phyloP scores from a whole-genome alignment of 768 basidiomycete genomes.

The Astraeus odoratus region DNA sequence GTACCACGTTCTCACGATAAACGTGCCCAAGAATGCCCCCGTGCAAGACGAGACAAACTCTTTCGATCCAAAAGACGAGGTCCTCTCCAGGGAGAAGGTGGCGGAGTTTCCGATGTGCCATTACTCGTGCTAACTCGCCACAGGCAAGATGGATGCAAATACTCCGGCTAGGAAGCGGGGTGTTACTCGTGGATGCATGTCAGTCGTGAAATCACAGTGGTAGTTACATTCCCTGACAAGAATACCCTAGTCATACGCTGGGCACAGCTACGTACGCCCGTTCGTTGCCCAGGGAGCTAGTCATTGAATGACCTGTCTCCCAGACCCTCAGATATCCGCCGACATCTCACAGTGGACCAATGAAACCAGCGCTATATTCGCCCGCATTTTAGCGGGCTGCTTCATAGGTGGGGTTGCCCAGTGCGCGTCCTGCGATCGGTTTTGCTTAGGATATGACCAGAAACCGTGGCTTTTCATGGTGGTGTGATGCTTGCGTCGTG shows the following conservation, averaged over 20 bases:
- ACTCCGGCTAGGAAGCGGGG: slow-evolving; percentile 48
- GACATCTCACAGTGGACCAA: slow-evolving; percentile 45
- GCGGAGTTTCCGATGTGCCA: not conserved
- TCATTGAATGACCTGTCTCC: not conserved
- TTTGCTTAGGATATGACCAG: slow-evolving; percentile 35
- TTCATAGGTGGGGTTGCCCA: slow-evolving; percentile 40
- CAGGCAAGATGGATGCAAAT: slow-evolving; percentile 58
- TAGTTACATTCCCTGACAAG: slow-evolving; percentile 1
- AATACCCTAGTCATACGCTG: slow-evolving; percentile 61
- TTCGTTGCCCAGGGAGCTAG: not conserved
- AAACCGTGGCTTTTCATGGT: slow-evolving; percentile 68
- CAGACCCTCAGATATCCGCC: slow-evolving; percentile 35
- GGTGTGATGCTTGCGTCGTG: slow-evolving; percentile 57
- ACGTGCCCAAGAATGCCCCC: too few relatives aligned
- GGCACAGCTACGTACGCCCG: slow-evolving; percentile 56
- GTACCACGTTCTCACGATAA: not conserved
- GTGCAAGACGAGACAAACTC: not conserved
- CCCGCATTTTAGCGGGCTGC: slow-evolving; percentile 60
- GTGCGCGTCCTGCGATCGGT: not conserved
- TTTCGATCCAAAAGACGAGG: not conserved
- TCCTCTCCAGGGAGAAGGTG: slow-evolving; percentile 24
- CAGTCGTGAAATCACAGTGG: slow-evolving; percentile 20
- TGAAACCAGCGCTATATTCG: slow-evolving; percentile 43
- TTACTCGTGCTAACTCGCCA: slow-evolving; percentile 1
- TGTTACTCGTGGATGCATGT: slow-evolving; percentile 71